A percentile compares a stretch with the other conserved stretches of the same genome.
Conservation (phyloP, 257 asterid genomes). For the Plantago ovata region DNA sequence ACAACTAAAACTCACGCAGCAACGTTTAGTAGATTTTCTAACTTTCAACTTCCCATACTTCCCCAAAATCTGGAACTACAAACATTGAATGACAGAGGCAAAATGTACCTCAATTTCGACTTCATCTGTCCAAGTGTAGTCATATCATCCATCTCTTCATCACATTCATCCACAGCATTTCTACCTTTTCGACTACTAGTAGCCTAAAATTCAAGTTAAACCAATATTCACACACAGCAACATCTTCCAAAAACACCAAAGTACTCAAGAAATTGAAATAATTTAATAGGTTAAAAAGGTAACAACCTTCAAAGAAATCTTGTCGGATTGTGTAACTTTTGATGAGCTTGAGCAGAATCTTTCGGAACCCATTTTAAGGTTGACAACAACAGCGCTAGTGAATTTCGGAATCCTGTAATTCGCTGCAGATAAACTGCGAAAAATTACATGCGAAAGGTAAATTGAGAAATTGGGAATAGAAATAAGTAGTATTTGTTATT, state of each 20-base stretch:
- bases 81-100: too few species aligned
- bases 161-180: constrained; percentile 19
- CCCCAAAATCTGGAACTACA: too few species aligned
- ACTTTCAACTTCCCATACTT: too few species aligned
- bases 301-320: constrained; percentile 28
- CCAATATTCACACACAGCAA: constrained; percentile 1
- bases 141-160: constrained; percentile 45
- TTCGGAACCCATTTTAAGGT: constrained; percentile 45
- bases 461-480: neutral
- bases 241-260: constrained; percentile 3
- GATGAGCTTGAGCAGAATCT: constrained; percentile 33
- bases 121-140: constrained; percentile 57
- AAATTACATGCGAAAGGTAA: constrained; percentile 18
- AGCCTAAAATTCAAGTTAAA: constrained; percentile 33
- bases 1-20: too few species aligned
- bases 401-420: constrained; percentile 28
- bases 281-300: neutral
- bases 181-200: too few species aligned
- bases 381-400: constrained; percentile 18
- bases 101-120: constrained; percentile 51
- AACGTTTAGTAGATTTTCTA: too few species aligned
- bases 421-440: constrained; percentile 41
- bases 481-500: neutral
- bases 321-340: constrained; percentile 18
- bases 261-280: neutral